Evolutionary conservation across 495 filamentous ascomycete genomes (phyloP).

Genomic region (Clohesyomyces aquaticus): DNA sequence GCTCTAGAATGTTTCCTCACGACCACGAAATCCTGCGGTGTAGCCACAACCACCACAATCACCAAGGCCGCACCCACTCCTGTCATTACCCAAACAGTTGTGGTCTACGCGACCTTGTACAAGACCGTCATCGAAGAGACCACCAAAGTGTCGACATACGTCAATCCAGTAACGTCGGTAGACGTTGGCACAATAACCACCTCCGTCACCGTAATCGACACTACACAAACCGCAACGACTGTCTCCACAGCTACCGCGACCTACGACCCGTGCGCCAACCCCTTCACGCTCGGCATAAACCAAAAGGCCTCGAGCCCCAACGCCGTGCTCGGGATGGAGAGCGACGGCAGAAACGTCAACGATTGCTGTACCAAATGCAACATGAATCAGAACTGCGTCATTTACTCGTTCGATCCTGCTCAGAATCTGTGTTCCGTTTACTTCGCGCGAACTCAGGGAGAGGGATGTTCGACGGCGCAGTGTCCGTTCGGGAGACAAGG

Average conservation of each 20-base stretch:
- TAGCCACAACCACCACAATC: background rate
- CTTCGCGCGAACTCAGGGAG: background rate
- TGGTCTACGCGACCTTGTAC: background rate
- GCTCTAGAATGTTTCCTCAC: background rate
- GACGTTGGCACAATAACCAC: background rate
- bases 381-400: background rate
- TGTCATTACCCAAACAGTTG: background rate
- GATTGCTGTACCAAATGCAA: background rate
- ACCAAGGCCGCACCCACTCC: background rate
- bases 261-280: background rate
- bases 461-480: background rate
- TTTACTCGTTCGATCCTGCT: background rate
- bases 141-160: background rate
- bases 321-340: background rate
- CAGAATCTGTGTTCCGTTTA: background rate
- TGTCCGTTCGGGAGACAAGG: background rate
- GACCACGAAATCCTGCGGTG: background rate
- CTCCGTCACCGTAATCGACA: background rate
- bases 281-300: background rate
- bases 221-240: background rate
- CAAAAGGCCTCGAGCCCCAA: background rate
- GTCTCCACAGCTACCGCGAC: background rate
- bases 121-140: background rate
- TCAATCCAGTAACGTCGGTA: background rate
- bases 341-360: background rate